Base-by-base conservation (phyloP, 1,284 basidiomycete species). In the Baeospora myosura region DNA sequence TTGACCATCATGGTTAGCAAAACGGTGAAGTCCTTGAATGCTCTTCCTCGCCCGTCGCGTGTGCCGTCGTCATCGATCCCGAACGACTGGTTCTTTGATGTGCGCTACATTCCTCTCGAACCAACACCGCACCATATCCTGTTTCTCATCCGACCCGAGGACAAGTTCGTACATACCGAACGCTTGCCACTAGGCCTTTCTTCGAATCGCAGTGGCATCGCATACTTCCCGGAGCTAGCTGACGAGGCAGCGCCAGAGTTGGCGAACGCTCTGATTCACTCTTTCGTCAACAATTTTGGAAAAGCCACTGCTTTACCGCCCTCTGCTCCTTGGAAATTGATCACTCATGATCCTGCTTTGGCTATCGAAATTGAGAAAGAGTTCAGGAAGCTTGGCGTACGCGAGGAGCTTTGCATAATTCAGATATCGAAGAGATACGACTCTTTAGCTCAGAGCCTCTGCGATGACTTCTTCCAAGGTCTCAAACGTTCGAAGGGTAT, bases 181-280 rank as follows among this genome's bases (percentile, higher is more conserved):
- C 38, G 22, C 16, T 37, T 51, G 4, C 47, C 45, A 7, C 22
- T 39, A 22, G 29, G 6, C 4, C 34, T 38, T 11, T n/a, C 22
- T 18, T 6, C 34, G 18, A 23, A 24, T 8, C 16, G 22, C 10
- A 42, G 45, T 37, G 50, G 55, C 3, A 43, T 56, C 16, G 31
- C 31, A 0, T 61, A 55, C 30, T 64, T 62, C 41, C 60, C 61
- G 1, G 58, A 61, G 34, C 53, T 51, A 2, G 47, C 50, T 3
- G 25, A 43, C 14, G 56, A 57, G 17, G 60, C 59, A 20, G 57
- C 61, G 2, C 52, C 53, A 5, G 55, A 57, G 38, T 40, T 62
- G 18, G 53, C 54, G 30, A 57, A 51, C 38, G 59, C 52, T 3
- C 44, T 63, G n/a, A 49, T 64, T 23, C 49, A 57, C 35, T 38